A percentile compares a stretch with the other conserved stretches of the same genome.
These are phyloP conservation scores for Gracilaria caudata DNA, from an alignment of 23 red algal species.

Conservation along the genomic window DNA sequence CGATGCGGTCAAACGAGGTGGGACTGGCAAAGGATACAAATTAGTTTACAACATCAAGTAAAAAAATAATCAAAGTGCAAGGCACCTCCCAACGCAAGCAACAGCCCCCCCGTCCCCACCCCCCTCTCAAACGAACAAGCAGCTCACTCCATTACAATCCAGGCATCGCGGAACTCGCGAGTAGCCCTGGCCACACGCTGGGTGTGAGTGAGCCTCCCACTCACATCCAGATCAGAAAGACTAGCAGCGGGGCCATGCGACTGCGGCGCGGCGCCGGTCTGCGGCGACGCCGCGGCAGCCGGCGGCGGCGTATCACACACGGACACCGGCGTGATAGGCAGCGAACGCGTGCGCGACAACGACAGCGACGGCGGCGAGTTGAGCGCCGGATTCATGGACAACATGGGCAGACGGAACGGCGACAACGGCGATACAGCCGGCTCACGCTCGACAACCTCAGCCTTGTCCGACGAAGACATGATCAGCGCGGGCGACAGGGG, in stretches of 20 bases:
- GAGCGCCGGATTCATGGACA: slow-evolving; percentile 37
- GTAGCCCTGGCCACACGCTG: slow-evolving; percentile 43
- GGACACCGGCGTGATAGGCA: slow-evolving; percentile 2
- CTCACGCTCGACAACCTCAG: too few relatives aligned
- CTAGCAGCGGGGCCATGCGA: not conserved
- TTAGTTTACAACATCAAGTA: slow-evolving; percentile 28
- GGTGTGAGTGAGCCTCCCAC: slow-evolving; percentile 17
- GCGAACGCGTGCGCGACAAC: not conserved
- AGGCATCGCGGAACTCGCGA: slow-evolving; percentile 47
- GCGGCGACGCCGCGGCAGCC: not conserved
- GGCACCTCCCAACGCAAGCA: not conserved
- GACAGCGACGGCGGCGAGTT: not conserved
- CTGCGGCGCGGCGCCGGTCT: not conserved
- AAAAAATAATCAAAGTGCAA: slow-evolving; percentile 2
- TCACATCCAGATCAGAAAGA: slow-evolving; percentile 11
- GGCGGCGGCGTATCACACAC: not conserved
- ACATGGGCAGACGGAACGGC: slow-evolving; percentile 16
- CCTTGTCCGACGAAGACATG: slow-evolving; percentile 10
- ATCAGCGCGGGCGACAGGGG: not conserved
- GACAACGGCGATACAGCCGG: slow-evolving; percentile 3
- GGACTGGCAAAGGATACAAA: not conserved
- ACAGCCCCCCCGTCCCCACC: not conserved
- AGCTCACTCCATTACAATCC: slow-evolving; percentile 60
- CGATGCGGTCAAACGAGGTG: not conserved
- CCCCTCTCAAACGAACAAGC: too few relatives aligned